Percentiles rank a stretch among this genome's conserved stretches.
phyloP scores from a whole-genome alignment of 148 eudicot species.

The Rheum nobile region DNA sequence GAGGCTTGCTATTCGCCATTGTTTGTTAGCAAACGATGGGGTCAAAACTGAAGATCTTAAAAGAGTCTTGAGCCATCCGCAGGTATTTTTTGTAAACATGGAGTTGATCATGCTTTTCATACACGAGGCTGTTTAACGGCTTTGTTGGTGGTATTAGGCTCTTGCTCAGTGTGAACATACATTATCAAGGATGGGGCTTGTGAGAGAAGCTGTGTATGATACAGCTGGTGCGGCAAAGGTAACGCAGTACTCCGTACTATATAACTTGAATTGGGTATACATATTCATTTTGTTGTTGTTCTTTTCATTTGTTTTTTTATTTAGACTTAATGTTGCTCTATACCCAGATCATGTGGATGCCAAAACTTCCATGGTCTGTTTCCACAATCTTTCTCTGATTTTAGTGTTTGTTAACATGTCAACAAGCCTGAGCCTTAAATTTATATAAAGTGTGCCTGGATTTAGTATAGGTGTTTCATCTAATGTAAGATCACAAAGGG shows the following conservation, averaged over 20 bases:
- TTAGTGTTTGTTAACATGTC: background rate
- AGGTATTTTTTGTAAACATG: constrained; percentile 27
- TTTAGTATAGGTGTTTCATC: background rate
- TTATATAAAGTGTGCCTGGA: background rate
- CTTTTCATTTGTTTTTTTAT: background rate
- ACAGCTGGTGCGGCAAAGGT: constrained; percentile 98
- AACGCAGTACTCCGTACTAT: background rate
- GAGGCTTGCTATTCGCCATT: constrained; percentile 62
- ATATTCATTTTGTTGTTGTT: background rate
- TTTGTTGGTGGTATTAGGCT: constrained; percentile 31
- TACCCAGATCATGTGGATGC: background rate
- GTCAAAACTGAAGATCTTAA: constrained; percentile 51
- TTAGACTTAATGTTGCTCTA: background rate
- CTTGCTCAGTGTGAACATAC: constrained; percentile 95
- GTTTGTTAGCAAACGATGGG: constrained; percentile 71
- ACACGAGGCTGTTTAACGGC: background rate
- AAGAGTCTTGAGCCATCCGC: constrained; percentile 87
- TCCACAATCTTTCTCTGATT: background rate
- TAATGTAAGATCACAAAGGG: background rate
- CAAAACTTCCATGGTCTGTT: background rate
- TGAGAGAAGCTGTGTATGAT: constrained; percentile 77
- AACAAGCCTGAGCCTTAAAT: background rate
- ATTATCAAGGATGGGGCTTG: constrained; percentile 48
- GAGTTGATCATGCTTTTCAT: background rate
- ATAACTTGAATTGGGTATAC: background rate